phyloP scores from a whole-genome alignment of 2,329 filamentous ascomycete species.

The Anisogramma anomala region DNA sequence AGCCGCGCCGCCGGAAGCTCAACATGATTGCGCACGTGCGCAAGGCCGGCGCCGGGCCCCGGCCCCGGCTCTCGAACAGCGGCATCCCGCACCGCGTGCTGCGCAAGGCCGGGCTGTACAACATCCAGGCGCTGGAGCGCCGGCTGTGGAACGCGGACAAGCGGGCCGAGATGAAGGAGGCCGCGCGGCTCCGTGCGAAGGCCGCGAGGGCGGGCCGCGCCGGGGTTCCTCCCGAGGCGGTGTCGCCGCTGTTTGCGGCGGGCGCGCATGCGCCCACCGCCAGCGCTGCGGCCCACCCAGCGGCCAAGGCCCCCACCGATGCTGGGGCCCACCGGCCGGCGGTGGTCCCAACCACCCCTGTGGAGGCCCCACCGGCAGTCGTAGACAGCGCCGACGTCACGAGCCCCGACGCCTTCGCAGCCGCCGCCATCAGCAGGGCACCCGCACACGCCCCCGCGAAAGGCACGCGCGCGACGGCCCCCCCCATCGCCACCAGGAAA shows the following conservation, averaged over 20 bases:
- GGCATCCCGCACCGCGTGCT: constrained; percentile 25
- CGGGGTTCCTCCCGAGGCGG: neutral
- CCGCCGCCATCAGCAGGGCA: neutral
- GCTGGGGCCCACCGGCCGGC: neutral
- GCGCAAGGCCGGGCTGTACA: constrained; percentile 18
- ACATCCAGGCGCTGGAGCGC: constrained; percentile 6
- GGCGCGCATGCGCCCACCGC: neutral
- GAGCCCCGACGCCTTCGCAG: neutral
- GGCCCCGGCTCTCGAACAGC: constrained; percentile 23
- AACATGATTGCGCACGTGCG: constrained; percentile 52
- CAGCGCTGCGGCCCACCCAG: neutral
- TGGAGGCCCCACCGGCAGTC: too few species aligned
- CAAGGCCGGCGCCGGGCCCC: constrained; percentile 19
- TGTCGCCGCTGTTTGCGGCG: neutral
- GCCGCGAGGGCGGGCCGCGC: neutral
- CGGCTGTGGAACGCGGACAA: constrained; percentile 15
- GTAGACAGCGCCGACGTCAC: neutral
- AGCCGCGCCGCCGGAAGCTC: constrained; percentile 61
- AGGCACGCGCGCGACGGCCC: constrained; percentile 1
- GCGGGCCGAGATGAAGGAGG: constrained; percentile 12
- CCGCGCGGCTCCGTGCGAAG: constrained; percentile 2
- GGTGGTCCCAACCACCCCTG: neutral
- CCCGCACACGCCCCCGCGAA: neutral
- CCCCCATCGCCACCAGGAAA: neutral
- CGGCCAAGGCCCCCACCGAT: neutral